Evolutionary conservation across 805 yeast species (phyloP).

Genomic region (Teunomyces gatunensis): DNA sequence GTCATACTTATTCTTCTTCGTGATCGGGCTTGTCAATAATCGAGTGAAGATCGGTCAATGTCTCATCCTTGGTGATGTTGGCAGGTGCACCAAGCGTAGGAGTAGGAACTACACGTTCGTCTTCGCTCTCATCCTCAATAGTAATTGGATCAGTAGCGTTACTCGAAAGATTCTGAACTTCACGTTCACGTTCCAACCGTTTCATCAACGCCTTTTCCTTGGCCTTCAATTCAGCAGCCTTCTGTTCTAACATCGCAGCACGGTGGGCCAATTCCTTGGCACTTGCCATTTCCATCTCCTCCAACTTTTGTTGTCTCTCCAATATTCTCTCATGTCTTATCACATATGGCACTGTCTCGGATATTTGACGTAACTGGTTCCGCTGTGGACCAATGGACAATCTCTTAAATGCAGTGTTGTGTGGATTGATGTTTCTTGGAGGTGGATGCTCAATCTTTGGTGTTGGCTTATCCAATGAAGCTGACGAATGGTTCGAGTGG

Average conservation of each 20-base stretch:
- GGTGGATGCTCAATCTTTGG: constrained; percentile 12
- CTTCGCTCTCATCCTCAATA: constrained; percentile 1
- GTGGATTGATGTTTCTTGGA: constrained; percentile 18
- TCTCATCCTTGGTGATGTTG: constrained; percentile 44
- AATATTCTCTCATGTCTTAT: constrained; percentile 71
- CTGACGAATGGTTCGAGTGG: constrained; percentile 29
- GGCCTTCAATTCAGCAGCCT: constrained; percentile 68
- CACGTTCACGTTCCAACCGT: constrained; percentile 24
- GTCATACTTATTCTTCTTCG: not conserved
- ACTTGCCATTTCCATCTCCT: constrained; percentile 74
- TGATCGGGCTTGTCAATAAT: constrained; percentile 16
- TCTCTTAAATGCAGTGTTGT: constrained; percentile 39
- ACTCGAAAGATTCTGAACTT: constrained; percentile 6
- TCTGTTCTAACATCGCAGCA: constrained; percentile 73
- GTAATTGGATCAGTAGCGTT: not conserved
- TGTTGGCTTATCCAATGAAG: constrained; percentile 20
- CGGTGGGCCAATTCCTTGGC: constrained; percentile 70
- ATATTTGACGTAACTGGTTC: constrained; percentile 67
- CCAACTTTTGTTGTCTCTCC: constrained; percentile 74
- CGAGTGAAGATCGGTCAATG: constrained; percentile 51
- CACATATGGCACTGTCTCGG: constrained; percentile 84
- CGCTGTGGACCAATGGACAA: constrained; percentile 49
- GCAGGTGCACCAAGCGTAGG: constrained; percentile 1
- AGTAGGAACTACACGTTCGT: constrained; percentile 1
- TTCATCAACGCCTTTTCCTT: constrained; percentile 57